Conservation (phyloP, 2,329 filamentous ascomycete genomes). For the Periconia sp. region DNA sequence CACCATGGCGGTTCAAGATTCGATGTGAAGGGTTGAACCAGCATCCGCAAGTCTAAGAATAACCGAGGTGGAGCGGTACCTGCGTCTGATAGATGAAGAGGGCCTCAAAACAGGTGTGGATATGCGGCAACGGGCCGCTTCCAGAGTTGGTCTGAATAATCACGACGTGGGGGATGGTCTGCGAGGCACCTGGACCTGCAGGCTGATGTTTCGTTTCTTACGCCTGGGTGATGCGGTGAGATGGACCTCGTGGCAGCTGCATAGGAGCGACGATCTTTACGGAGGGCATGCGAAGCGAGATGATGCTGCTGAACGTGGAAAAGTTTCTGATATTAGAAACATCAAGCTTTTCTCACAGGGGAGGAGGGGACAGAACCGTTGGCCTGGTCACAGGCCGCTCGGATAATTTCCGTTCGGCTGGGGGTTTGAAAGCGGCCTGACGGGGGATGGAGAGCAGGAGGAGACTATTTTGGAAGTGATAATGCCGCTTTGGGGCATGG, state of each 20-base stretch:
- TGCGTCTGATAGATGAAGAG: conserved; percentile 23
- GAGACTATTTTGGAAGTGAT: conserved; percentile 14
- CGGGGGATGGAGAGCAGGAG: conserved; percentile 9
- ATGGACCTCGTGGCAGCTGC: too few species aligned
- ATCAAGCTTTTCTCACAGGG: conserved; percentile 20
- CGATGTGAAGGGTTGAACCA: not conserved
- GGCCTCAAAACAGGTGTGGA: conserved; percentile 6
- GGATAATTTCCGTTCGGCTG: conserved; percentile 18
- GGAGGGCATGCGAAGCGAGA: too few species aligned
- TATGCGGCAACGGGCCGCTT: conserved; percentile 4
- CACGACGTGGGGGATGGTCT: not conserved
- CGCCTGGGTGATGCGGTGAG: too few species aligned
- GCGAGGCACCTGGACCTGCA: conserved; percentile 3
- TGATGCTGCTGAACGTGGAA: not conserved
- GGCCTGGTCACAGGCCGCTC: conserved; percentile 10
- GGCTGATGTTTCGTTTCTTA: conserved; percentile 10
- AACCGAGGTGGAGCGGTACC: conserved; percentile 16
- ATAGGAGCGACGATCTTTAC: too few species aligned
- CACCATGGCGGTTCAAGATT: too few species aligned
- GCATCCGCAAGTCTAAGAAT: too few species aligned
- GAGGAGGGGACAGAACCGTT: conserved; percentile 10
- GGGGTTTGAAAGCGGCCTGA: conserved; percentile 4
- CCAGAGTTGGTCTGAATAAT: not conserved
- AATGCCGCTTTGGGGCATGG: conserved; percentile 19
- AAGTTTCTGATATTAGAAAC: conserved; percentile 30